Evolutionary conservation across 208 protist genomes (phyloP).

Genomic region (Leishmania mexicana): DNA sequence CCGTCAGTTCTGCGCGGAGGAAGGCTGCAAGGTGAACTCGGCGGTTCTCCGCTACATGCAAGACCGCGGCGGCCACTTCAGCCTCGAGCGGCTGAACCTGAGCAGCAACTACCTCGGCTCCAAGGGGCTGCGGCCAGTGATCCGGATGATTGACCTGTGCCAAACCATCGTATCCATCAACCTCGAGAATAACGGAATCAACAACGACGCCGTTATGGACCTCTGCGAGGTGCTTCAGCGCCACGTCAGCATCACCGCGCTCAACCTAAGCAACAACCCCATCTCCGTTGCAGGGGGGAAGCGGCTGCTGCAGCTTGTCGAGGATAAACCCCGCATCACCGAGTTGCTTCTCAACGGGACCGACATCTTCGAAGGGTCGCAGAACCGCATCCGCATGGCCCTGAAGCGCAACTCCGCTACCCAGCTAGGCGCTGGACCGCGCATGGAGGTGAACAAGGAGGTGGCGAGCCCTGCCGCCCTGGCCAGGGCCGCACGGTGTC

Average conservation of each 20-base stretch:
- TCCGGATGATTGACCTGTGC: conserved; percentile 81
- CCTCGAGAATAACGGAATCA: conserved; percentile 82
- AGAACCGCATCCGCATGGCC: conserved; percentile 59
- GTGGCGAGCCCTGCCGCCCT: not conserved
- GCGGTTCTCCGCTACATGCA: conserved; percentile 76
- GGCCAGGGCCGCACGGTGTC: not conserved
- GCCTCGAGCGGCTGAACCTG: conserved; percentile 54
- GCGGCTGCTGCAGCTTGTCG: conserved; percentile 70
- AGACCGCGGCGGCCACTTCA: conserved; percentile 26
- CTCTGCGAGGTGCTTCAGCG: conserved; percentile 69
- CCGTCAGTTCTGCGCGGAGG: conserved; percentile 74
- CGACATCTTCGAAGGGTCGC: conserved; percentile 77
- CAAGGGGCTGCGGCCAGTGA: conserved; percentile 80
- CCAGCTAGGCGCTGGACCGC: conserved; percentile 9
- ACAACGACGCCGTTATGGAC: conserved; percentile 68
- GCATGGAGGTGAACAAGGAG: conserved; percentile 29
- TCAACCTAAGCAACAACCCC: conserved; percentile 83
- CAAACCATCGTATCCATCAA: conserved; percentile 79
- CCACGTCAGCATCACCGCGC: conserved; percentile 66
- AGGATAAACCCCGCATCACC: conserved; percentile 73
- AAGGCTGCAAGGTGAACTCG: conserved; percentile 80
- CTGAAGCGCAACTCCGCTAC: conserved; percentile 43
- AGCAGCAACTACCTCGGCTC: conserved; percentile 89
- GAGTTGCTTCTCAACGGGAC: conserved; percentile 71
- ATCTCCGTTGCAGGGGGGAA: conserved; percentile 80